Evolutionary conservation across 768 basidiomycete species (phyloP).

Genomic region (Auricularia sp.): DNA sequence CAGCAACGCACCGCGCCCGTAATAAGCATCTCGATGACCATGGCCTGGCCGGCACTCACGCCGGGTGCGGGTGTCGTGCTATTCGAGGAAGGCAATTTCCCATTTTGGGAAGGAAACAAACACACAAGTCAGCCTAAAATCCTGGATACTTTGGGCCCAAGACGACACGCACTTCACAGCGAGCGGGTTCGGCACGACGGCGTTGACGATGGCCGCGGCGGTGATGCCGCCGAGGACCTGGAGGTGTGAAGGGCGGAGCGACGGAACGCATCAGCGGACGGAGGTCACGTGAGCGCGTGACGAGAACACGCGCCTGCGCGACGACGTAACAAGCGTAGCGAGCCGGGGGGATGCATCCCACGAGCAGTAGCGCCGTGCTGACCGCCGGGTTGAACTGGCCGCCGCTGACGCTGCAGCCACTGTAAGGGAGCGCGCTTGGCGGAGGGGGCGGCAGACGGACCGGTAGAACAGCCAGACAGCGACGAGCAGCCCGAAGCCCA

Average conservation of each 20-base stretch:
- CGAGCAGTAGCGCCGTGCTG: constrained; percentile 47
- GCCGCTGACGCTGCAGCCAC: constrained; percentile 35
- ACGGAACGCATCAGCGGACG: neutral
- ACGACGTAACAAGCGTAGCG: constrained; percentile 50
- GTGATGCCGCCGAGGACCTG: constrained; percentile 45
- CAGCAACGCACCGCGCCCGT: constrained; percentile 40
- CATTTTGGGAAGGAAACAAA: neutral
- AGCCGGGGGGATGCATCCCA: constrained; percentile 43
- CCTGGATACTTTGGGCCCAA: too few species aligned
- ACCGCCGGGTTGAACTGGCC: constrained; percentile 61
- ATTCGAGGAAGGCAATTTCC: neutral
- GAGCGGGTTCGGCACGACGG: constrained; percentile 44
- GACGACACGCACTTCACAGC: constrained; percentile 37
- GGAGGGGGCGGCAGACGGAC: neutral
- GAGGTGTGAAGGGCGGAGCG: neutral
- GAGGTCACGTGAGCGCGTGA: constrained; percentile 1
- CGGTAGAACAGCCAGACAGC: constrained; percentile 59
- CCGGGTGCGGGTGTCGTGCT: constrained; percentile 34
- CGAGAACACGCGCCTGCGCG: constrained; percentile 33
- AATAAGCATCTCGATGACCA: constrained; percentile 66
- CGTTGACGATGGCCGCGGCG: constrained; percentile 45
- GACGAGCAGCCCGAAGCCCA: constrained; percentile 48
- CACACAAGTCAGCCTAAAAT: neutral
- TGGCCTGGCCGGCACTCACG: constrained; percentile 44
- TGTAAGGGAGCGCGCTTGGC: neutral